These are phyloP conservation scores for Eimeria sp. DNA, from an alignment of 169 alveolate genomes.

Conservation along the genomic window DNA sequence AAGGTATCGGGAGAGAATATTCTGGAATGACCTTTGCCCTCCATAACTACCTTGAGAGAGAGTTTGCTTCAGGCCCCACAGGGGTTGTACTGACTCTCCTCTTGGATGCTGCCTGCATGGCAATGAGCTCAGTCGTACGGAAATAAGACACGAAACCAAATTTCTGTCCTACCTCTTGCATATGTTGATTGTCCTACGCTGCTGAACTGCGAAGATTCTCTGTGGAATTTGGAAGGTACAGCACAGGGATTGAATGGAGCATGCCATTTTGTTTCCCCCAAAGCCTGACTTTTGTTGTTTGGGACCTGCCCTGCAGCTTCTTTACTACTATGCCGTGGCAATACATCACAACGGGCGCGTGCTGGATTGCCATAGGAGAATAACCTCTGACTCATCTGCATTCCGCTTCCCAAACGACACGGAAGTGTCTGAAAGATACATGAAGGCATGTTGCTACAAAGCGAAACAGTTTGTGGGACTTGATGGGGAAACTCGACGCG, in stretches of 20 bases:
- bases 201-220: neutral
- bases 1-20: constrained; percentile 36
- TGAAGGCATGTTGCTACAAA: constrained; percentile 76
- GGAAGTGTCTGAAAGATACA: constrained; percentile 75
- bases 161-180: neutral
- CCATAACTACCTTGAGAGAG: constrained; percentile 29
- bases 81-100: constrained; percentile 45
- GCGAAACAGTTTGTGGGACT: constrained; percentile 71
- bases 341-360: constrained; percentile 77
- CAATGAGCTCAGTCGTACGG: constrained; percentile 49
- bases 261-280: neutral
- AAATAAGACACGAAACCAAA: neutral
- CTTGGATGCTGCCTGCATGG: constrained; percentile 22
- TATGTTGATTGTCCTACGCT: neutral
- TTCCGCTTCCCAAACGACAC: constrained; percentile 79
- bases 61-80: constrained; percentile 12
- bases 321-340: constrained; percentile 65
- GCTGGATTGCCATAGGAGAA: constrained; percentile 70
- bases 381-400: constrained; percentile 65
- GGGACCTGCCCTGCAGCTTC: constrained; percentile 26
- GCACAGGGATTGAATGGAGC: neutral
- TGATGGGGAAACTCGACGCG: constrained; percentile 69
- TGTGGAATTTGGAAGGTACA: neutral
- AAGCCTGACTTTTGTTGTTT: neutral
- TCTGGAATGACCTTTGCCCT: constrained; percentile 70